Conservation (phyloP, 176 grass and related monocot species). For the Zizania latifolia region DNA sequence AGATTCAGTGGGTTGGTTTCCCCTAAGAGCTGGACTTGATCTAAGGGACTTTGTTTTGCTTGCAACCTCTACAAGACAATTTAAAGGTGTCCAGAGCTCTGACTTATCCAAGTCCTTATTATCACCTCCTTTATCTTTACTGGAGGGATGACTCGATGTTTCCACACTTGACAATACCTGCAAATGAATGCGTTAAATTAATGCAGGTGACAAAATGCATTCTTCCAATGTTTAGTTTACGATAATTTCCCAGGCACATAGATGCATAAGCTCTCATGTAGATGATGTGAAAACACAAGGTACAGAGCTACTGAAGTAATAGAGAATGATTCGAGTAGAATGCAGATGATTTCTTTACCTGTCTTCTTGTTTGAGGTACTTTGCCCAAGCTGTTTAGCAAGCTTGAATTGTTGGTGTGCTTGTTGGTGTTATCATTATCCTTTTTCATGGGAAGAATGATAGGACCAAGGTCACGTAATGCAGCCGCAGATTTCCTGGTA, state of each 20-base stretch:
- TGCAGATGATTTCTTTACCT: conserved; percentile 34
- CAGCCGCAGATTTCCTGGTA: conserved; percentile 51
- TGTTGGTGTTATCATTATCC: conserved; percentile 41
- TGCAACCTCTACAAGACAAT: conserved; percentile 66
- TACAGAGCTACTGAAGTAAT: conserved; percentile 2
- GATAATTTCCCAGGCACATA: not conserved
- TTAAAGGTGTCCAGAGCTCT: conserved; percentile 79
- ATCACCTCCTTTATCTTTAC: conserved; percentile 41
- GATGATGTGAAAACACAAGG: not conserved
- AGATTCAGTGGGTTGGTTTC: conserved; percentile 37
- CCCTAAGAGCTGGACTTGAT: conserved; percentile 43
- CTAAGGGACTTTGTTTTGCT: conserved; percentile 59
- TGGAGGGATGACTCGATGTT: conserved; percentile 41
- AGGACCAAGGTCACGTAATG: conserved; percentile 58
- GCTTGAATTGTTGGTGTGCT: conserved; percentile 40
- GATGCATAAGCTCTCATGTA: not conserved
- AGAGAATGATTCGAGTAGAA: not conserved
- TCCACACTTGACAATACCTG: conserved; percentile 58
- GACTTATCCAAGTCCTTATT: conserved; percentile 52
- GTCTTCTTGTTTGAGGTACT: conserved; percentile 60
- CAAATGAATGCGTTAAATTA: conserved; percentile 22
- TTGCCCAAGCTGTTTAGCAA: conserved; percentile 54
- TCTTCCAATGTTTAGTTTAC: conserved; percentile 1
- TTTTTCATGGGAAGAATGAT: conserved; percentile 48
- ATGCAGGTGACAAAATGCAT: not conserved